Conservation (phyloP, 768 basidiomycete genomes). For the Butyriboletus loyo region DNA sequence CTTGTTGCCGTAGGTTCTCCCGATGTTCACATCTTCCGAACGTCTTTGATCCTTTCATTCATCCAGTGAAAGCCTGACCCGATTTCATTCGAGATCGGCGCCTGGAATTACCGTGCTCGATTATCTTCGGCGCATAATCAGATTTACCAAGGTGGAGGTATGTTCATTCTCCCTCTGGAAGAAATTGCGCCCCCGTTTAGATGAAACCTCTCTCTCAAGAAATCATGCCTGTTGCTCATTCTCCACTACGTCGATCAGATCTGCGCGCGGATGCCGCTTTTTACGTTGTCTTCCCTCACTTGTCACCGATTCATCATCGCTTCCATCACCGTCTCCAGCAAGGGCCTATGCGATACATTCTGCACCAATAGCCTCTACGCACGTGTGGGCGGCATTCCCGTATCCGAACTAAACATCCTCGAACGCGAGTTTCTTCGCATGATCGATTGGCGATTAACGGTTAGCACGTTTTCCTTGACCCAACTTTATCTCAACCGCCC, state of each 20-base stretch:
- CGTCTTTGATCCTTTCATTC: constrained; percentile 22
- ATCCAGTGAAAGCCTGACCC: constrained; percentile 80
- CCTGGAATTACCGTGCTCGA: constrained; percentile 87
- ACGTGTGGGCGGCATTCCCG: constrained; percentile 91
- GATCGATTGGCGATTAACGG: constrained; percentile 94
- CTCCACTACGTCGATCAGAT: constrained; percentile 94
- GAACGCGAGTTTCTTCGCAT: constrained; percentile 90
- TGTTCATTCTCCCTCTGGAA: constrained; percentile 19
- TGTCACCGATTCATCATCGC: constrained; percentile 98
- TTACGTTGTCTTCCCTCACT: constrained; percentile 93
- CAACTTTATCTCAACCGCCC: constrained; percentile 5
- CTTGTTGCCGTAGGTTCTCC: constrained; percentile 66
- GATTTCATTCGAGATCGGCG: constrained; percentile 92
- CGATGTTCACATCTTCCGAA: constrained; percentile 7
- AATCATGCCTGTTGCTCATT: constrained; percentile 75
- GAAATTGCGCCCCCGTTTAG: constrained; percentile 6
- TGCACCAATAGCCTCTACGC: constrained; percentile 95
- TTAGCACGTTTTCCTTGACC: constrained; percentile 47
- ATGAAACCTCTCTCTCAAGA: constrained; percentile 39
- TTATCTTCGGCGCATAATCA: constrained; percentile 91
- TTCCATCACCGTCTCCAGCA: constrained; percentile 87
- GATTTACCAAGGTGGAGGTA: constrained; percentile 95
- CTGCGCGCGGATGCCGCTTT: constrained; percentile 79
- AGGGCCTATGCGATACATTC: constrained; percentile 93
- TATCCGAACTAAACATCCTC: constrained; percentile 88